phyloP scores from a whole-genome alignment of 2,329 filamentous ascomycete species.

The Trichophaea hybrida region DNA sequence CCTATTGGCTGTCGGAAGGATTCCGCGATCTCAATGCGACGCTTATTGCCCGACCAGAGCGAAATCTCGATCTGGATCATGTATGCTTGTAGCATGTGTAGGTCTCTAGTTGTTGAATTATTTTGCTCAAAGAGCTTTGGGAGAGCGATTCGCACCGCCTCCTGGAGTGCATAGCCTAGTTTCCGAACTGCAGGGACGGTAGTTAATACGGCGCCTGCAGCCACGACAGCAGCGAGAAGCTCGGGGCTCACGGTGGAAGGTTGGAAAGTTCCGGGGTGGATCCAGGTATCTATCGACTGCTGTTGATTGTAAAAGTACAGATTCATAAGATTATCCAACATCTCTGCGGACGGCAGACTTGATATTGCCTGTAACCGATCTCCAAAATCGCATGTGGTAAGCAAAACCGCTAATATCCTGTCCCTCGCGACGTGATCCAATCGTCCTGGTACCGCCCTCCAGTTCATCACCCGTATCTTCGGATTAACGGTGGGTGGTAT shows the following conservation, averaged over 20 bases:
- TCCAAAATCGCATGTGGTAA: background rate
- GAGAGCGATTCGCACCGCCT: background rate
- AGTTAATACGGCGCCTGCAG: background rate
- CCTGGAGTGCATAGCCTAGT: background rate
- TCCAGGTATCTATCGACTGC: background rate
- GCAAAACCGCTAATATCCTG: conserved; percentile 2
- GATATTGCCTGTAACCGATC: conserved; percentile 1
- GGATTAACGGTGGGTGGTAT: background rate
- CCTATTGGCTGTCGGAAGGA: background rate
- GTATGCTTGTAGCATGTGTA: background rate
- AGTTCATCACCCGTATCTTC: background rate
- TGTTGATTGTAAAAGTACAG: background rate
- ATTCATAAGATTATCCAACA: conserved; percentile 2
- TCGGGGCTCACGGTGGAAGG: background rate
- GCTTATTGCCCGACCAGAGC: conserved; percentile 3
- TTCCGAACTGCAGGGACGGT: background rate
- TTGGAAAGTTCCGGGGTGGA: background rate
- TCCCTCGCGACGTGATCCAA: background rate
- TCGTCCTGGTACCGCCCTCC: background rate
- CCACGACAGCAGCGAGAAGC: background rate
- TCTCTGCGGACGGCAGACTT: conserved; percentile 3
- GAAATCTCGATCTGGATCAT: background rate
- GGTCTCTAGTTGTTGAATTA: background rate
- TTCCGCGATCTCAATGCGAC: background rate
- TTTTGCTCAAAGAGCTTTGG: background rate